A percentile compares a stretch with the other conserved stretches of the same genome.
Evolutionary conservation across 1,139 yeast genomes (phyloP).

Genomic region (Kodamaea anthophila): DNA sequence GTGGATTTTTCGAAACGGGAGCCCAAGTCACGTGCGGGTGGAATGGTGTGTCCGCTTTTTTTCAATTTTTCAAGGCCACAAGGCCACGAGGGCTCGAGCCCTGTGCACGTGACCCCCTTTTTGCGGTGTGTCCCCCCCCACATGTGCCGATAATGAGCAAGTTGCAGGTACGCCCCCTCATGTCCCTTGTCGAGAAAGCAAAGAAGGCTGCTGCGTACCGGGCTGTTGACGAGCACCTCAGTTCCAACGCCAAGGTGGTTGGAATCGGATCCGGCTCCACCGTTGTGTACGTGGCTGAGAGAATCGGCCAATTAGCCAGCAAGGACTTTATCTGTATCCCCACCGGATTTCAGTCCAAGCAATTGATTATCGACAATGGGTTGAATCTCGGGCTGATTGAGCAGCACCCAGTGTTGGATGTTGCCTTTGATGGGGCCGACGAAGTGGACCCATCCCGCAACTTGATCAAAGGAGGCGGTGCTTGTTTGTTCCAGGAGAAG

Average conservation of each 20-base stretch:
- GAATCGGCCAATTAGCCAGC: conserved; percentile 67
- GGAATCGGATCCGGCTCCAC: conserved; percentile 98
- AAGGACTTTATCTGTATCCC: conserved; percentile 78
- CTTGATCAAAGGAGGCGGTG: conserved; percentile 98
- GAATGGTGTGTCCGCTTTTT: no score
- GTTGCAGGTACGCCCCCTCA: conserved; percentile 1
- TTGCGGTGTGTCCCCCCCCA: conserved; percentile 3
- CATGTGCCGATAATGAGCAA: conserved; percentile 1
- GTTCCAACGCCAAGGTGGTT: conserved; percentile 61
- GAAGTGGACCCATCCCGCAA: conserved; percentile 80
- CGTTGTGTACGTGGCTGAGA: conserved; percentile 91
- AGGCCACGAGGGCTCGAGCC: conserved; percentile 4
- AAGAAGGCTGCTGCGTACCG: conserved; percentile 83
- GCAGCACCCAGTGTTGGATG: conserved; percentile 71
- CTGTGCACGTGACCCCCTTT: conserved; percentile 2
- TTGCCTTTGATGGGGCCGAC: conserved; percentile 98
- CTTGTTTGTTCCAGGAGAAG: conserved; percentile 94
- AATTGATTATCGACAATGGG: conserved; percentile 77
- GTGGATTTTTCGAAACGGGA: conserved; percentile 3
- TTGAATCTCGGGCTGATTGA: conserved; percentile 76
- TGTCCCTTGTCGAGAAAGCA: conserved; percentile 49
- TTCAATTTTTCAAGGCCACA: no score
- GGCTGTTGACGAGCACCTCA: conserved; percentile 89
- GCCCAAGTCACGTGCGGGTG: conserved; percentile 1
- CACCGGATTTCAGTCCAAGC: conserved; percentile 93